These are phyloP conservation scores for Viridothelium virens DNA, from an alignment of 495 filamentous ascomycete genomes.

Conservation along the genomic window DNA sequence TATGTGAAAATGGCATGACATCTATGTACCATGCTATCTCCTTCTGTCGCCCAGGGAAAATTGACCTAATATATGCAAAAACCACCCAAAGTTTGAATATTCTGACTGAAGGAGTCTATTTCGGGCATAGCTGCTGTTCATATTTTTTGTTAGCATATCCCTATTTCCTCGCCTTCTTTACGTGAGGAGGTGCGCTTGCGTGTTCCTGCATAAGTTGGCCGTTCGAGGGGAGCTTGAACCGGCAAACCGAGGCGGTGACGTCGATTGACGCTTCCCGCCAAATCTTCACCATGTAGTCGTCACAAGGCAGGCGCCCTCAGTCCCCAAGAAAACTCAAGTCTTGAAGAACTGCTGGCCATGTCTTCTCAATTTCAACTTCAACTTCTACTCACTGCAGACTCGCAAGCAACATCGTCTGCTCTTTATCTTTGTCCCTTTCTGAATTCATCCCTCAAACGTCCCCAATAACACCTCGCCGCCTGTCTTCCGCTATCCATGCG, in stretches of 20 bases:
- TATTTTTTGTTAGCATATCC: not conserved
- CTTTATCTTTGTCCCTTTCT: not conserved
- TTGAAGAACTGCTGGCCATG: not conserved
- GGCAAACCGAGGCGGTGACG: slow-evolving; percentile 2
- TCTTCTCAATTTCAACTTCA: not conserved
- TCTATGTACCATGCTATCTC: no score
- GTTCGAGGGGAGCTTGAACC: not conserved
- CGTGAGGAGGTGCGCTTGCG: no score
- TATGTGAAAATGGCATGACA: not conserved
- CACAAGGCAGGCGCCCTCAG: not conserved
- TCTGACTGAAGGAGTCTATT: not conserved
- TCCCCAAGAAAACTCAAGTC: not conserved
- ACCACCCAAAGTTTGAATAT: not conserved
- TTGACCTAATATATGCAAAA: not conserved
- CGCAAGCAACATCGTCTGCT: not conserved
- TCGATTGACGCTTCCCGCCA: not conserved
- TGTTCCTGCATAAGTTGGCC: not conserved
- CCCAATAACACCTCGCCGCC: not conserved
- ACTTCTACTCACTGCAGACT: not conserved
- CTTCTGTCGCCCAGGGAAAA: not conserved
- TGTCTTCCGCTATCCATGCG: not conserved
- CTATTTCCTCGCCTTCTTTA: no score
- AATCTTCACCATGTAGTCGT: not conserved
- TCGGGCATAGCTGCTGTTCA: not conserved
- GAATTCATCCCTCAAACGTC: not conserved